Evolutionary conservation across 2,329 filamentous ascomycete genomes (phyloP).

Genomic region (Diaporthe citriasiana): DNA sequence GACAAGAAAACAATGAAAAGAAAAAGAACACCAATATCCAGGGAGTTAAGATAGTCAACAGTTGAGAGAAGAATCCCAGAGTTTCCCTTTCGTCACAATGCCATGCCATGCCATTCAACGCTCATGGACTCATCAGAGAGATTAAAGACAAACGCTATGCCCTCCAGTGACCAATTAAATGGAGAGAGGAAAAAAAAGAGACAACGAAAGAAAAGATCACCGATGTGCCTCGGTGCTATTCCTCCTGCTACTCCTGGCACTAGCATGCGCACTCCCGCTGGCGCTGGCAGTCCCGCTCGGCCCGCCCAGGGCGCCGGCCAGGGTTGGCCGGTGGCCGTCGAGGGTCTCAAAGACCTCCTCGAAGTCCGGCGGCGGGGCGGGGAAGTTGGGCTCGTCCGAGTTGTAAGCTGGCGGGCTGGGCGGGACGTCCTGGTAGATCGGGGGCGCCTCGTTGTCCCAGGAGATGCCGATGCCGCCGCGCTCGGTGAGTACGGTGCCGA

Average conservation of each 20-base stretch:
- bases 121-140: conserved; percentile 10
- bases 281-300: conserved; percentile 12
- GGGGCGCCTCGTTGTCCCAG: conserved; percentile 97
- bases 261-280: conserved; percentile 14
- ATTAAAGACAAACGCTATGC: background rate
- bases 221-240: conserved; percentile 33
- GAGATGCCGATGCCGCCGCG: conserved; percentile 88
- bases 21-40: conserved; percentile 6
- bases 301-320: background rate
- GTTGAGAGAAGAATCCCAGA: background rate
- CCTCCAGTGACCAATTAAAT: background rate
- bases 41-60: background rate
- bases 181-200: background rate
- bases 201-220: background rate
- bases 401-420: conserved; percentile 86
- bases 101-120: conserved; percentile 5
- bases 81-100: conserved; percentile 4
- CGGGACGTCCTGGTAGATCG: conserved; percentile 94
- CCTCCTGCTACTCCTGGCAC: conserved; percentile 37
- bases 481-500: conserved; percentile 85
- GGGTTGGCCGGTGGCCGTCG: conserved; percentile 45
- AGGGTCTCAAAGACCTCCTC: conserved; percentile 58
- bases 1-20: background rate
- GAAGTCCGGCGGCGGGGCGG: conserved; percentile 43
- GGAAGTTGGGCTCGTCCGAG: conserved; percentile 54